Conservation (phyloP, 2,329 filamentous ascomycete genomes). For the Sporothrix globosa region DNA sequence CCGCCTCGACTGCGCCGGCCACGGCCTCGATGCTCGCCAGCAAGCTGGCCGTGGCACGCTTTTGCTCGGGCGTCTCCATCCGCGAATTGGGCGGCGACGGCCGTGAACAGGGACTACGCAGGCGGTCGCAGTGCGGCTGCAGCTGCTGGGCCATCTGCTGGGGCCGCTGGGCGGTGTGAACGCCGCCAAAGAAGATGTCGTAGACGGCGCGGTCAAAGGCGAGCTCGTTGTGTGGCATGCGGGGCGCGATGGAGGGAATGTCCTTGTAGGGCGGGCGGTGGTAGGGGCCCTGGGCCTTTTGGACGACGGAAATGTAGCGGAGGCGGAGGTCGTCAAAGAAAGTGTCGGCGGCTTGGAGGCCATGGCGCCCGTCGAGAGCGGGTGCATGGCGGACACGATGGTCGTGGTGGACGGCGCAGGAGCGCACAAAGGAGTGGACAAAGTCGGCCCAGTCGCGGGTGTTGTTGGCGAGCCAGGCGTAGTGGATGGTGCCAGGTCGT, state of each 20-base stretch:
- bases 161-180: background rate
- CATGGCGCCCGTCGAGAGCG: background rate
- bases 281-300: background rate
- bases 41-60: background rate
- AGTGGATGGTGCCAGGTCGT: background rate
- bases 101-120: background rate
- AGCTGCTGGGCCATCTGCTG: background rate
- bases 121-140: background rate
- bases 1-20: background rate
- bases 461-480: conserved; percentile 14
- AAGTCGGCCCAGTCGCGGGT: conserved; percentile 17
- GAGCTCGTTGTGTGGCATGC: background rate
- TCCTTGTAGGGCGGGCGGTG: background rate
- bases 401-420: background rate
- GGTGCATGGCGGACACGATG: background rate
- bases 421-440: background rate
- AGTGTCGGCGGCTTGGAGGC: background rate
- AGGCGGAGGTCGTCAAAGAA: conserved; percentile 6
- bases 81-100: background rate
- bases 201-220: conserved; percentile 19
- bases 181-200: background rate
- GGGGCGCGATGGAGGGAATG: background rate
- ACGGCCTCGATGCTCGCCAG: background rate
- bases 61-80: background rate
- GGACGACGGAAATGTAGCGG: background rate